Evolutionary conservation across 768 basidiomycete genomes (phyloP).

Genomic region (Tephrocybe sp.): DNA sequence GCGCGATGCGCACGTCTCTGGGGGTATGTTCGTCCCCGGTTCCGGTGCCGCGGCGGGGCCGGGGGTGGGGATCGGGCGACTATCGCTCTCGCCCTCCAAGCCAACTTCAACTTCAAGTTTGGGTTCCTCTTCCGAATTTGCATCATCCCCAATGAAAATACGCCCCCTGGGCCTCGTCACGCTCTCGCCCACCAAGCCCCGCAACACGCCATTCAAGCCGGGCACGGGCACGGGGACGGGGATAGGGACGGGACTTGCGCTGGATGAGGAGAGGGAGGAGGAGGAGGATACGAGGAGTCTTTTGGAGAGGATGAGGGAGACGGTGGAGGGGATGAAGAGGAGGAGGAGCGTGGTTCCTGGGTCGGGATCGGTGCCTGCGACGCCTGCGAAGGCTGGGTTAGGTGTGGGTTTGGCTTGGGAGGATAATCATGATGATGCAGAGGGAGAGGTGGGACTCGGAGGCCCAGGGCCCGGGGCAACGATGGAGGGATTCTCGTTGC

Average conservation of each 20-base stretch:
- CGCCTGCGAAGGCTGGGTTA: neutral
- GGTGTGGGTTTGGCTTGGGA: neutral
- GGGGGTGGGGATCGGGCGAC: too few relatives aligned
- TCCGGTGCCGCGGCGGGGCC: too few relatives aligned
- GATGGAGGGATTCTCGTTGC: neutral
- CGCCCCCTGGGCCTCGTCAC: too few relatives aligned
- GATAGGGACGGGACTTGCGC: constrained; percentile 11
- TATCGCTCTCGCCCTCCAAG: neutral
- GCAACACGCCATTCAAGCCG: neutral
- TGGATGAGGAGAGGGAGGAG: constrained; percentile 30
- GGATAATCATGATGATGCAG: constrained; percentile 12
- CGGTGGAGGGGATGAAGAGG: constrained; percentile 45
- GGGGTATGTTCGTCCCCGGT: constrained; percentile 43
- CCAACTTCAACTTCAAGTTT: neutral
- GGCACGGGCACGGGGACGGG: neutral
- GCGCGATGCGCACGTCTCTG: constrained; percentile 44
- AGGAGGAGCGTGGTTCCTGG: constrained; percentile 32
- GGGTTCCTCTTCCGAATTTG: neutral
- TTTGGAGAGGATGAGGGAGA: constrained; percentile 48
- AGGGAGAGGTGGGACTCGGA: neutral
- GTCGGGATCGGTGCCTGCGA: constrained; percentile 16
- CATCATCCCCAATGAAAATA: neutral
- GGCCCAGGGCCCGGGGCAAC: too few relatives aligned
- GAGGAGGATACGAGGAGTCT: constrained; percentile 37
- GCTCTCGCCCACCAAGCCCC: constrained; percentile 4